Evolutionary conservation across 2,329 filamentous ascomycete species (phyloP).

Genomic region (Aspergillus thermomutatus): DNA sequence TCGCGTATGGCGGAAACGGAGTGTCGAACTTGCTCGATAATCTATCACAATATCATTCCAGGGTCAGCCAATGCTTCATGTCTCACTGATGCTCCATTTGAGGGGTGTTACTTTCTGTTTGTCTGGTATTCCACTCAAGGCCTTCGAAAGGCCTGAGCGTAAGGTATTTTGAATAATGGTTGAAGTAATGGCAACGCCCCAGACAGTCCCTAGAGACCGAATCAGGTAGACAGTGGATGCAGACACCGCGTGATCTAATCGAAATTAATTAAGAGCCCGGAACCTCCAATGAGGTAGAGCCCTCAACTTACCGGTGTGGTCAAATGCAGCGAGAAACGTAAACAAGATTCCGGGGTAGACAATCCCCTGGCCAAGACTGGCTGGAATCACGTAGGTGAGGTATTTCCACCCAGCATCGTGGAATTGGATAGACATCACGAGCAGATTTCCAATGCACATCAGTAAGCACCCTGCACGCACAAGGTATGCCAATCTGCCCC

Average conservation of each 20-base stretch:
- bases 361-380: slow-evolving; percentile 47
- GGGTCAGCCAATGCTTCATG: slow-evolving; percentile 22
- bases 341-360: slow-evolving; percentile 53
- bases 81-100: slow-evolving; percentile 3
- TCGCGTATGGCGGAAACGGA: slow-evolving; percentile 55
- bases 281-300: neutral
- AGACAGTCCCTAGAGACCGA: slow-evolving; percentile 61
- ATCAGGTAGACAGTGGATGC: slow-evolving; percentile 63
- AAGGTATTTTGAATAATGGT: slow-evolving; percentile 62
- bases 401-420: slow-evolving; percentile 45
- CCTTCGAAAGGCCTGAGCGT: slow-evolving; percentile 51
- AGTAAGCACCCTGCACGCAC: slow-evolving; percentile 39
- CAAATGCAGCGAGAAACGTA: slow-evolving; percentile 60
- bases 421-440: slow-evolving; percentile 42
- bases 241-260: slow-evolving; percentile 59
- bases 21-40: slow-evolving; percentile 61
- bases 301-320: slow-evolving; percentile 51
- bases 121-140: slow-evolving; percentile 54
- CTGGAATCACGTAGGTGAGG: slow-evolving; percentile 43
- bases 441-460: slow-evolving; percentile 44
- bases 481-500: slow-evolving; percentile 42
- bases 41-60: slow-evolving; percentile 35
- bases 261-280: neutral
- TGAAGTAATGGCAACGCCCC: slow-evolving; percentile 62
- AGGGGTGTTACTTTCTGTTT: slow-evolving; percentile 54